Conservation (phyloP, 2,329 filamentous ascomycete genomes). For the Claviceps sp. region DNA sequence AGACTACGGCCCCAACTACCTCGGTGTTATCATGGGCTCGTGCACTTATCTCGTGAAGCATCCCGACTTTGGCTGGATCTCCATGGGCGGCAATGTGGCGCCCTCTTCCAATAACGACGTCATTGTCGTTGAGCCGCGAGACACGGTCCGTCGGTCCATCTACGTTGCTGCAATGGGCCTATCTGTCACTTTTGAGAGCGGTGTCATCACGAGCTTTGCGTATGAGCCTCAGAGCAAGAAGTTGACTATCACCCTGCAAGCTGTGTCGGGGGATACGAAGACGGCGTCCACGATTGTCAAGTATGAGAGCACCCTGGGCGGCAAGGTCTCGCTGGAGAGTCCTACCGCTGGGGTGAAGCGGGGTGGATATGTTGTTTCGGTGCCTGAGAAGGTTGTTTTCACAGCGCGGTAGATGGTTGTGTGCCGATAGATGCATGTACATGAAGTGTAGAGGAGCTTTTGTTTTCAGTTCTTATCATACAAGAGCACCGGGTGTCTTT, state of each 20-base stretch:
- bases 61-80: constrained; percentile 29
- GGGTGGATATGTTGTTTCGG: neutral
- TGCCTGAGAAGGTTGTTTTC: neutral
- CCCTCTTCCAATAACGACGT: constrained; percentile 13
- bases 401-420: too few relatives aligned
- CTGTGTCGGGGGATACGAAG: neutral
- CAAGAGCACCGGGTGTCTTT: too few relatives aligned
- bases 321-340: neutral
- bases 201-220: constrained; percentile 24
- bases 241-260: neutral
- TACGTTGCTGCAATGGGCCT: constrained; percentile 34
- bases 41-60: constrained; percentile 36
- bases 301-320: constrained; percentile 1
- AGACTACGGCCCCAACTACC: constrained; percentile 42
- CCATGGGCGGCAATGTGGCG: constrained; percentile 32
- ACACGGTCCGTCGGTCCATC: constrained; percentile 31
- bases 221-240: constrained; percentile 12
- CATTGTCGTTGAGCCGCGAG: constrained; percentile 26
- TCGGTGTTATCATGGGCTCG: constrained; percentile 36
- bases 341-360: neutral
- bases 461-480: too few relatives aligned
- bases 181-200: constrained; percentile 28
- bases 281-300: neutral
- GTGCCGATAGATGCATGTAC: too few relatives aligned
- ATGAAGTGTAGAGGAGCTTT: too few relatives aligned